These are phyloP conservation scores for Scutellaria baicalensis DNA, from an alignment of 257 asterid genomes.

Conservation along the genomic window DNA sequence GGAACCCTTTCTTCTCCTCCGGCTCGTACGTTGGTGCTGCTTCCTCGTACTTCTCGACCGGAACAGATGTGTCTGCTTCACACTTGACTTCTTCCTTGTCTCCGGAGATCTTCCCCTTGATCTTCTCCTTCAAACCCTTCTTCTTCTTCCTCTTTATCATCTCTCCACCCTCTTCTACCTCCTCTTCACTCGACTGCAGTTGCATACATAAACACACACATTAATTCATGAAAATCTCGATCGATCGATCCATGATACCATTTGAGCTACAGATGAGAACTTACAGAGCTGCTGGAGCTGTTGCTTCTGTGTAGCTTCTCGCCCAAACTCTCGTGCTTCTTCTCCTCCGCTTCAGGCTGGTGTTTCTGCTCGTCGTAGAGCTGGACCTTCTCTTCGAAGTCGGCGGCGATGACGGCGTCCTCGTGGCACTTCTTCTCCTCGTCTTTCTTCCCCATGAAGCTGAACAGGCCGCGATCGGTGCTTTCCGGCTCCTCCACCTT, in stretches of 20 bases:
- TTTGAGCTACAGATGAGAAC: not conserved
- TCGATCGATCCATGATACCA: not conserved
- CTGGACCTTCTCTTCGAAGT: slow-evolving; percentile 52
- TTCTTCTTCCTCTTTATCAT: slow-evolving; percentile 70
- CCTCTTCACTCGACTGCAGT: slow-evolving; percentile 79
- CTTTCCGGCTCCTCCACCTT: slow-evolving; percentile 27
- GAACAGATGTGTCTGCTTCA: slow-evolving; percentile 34
- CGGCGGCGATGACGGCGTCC: slow-evolving; percentile 33
- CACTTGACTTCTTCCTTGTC: slow-evolving; percentile 38
- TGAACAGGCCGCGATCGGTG: slow-evolving; percentile 61
- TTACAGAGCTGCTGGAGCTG: slow-evolving; percentile 82
- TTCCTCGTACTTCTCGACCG: slow-evolving; percentile 50
- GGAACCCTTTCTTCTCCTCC: slow-evolving; percentile 72
- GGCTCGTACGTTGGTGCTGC: slow-evolving; percentile 10
- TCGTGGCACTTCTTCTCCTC: slow-evolving; percentile 39
- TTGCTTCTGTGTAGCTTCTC: slow-evolving; percentile 45
- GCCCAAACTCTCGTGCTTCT: slow-evolving; percentile 39
- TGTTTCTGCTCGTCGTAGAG: slow-evolving; percentile 24
- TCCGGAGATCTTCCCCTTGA: slow-evolving; percentile 42
- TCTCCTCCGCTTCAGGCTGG: slow-evolving; percentile 21
- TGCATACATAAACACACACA: not conserved
- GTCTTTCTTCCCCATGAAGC: slow-evolving; percentile 40
- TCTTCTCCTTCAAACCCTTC: slow-evolving; percentile 64
- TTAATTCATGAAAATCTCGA: too few species aligned
- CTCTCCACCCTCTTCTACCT: slow-evolving; percentile 56